Evolutionary conservation across 257 asterid genomes (phyloP).

Genomic region (Linaria vulgaris): DNA sequence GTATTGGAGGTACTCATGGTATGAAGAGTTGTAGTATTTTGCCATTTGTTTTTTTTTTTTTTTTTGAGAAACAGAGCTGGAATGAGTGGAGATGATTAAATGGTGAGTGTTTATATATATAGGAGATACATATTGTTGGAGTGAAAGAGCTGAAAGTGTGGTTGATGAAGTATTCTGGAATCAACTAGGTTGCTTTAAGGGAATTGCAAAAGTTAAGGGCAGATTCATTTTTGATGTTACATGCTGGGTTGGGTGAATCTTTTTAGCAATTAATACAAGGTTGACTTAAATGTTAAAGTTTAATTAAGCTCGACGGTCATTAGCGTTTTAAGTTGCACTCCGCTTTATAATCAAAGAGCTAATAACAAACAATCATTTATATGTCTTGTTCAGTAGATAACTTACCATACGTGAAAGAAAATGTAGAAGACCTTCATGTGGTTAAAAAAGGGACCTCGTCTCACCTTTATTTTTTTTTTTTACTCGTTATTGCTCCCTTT

Average conservation of each 20-base stretch:
- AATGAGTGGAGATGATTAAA: neutral
- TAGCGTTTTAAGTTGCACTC: no score
- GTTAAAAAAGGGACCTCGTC: no score
- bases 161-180: slow-evolving; percentile 5
- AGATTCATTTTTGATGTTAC: neutral
- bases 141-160: slow-evolving; percentile 4
- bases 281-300: neutral
- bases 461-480: no score
- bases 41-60: no score
- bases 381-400: no score
- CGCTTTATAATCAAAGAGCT: no score
- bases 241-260: neutral
- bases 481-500: no score
- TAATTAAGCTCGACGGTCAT: no score
- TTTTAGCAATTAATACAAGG: neutral
- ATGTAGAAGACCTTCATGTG: no score
- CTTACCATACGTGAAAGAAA: no score
- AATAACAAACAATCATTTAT: no score
- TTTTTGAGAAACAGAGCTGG: neutral
- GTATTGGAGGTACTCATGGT: slow-evolving; percentile 58
- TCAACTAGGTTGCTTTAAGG: slow-evolving; percentile 20
- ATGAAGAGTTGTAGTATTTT: slow-evolving; percentile 53
- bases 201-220: slow-evolving; percentile 13
- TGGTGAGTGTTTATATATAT: slow-evolving; percentile 26
- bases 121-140: slow-evolving; percentile 21